Percentiles rank a stretch among this genome's conserved stretches.
Conservation (phyloP, 306 rosid species). For the Cyamopsis tetragonoloba region DNA sequence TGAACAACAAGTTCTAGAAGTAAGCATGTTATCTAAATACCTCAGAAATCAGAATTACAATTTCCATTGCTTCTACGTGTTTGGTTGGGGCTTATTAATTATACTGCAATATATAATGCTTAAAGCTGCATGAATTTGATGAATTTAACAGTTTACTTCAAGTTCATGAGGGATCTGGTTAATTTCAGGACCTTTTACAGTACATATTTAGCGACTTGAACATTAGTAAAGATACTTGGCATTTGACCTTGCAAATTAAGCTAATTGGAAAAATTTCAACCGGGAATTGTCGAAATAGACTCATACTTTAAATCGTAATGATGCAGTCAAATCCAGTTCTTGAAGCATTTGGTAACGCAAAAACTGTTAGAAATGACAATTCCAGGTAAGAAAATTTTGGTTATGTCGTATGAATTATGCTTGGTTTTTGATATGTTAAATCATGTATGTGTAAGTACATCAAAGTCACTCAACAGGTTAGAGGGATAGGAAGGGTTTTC, state of each 20-base stretch:
- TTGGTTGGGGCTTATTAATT: slow-evolving; percentile 18
- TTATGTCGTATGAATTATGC: slow-evolving; percentile 12
- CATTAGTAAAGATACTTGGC: not conserved
- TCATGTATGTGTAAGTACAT: not conserved
- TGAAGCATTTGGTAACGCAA: slow-evolving; percentile 95
- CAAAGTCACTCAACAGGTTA: no score
- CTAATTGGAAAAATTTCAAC: slow-evolving; percentile 12
- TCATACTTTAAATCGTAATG: slow-evolving; percentile 15
- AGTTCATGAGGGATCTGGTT: slow-evolving; percentile 1
- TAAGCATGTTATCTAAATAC: slow-evolving; percentile 52
- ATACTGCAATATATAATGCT: slow-evolving; percentile 11
- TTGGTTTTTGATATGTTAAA: slow-evolving; percentile 14
- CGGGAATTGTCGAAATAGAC: slow-evolving; percentile 1
- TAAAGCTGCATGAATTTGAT: slow-evolving; percentile 13
- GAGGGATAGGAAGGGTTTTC: no score
- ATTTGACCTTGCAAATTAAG: slow-evolving; percentile 8
- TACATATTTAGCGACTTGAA: not conserved
- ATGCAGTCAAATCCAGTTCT: slow-evolving; percentile 97
- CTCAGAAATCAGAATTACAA: slow-evolving; percentile 31
- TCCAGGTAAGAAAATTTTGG: slow-evolving; percentile 62
- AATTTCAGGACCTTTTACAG: slow-evolving; percentile 3
- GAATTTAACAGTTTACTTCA: not conserved
- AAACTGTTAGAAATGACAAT: slow-evolving; percentile 85
- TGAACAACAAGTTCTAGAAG: slow-evolving; percentile 88
- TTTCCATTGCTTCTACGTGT: slow-evolving; percentile 25